Evolutionary conservation across 139 green algal species (phyloP).

Genomic region (Asterochloris erici): DNA sequence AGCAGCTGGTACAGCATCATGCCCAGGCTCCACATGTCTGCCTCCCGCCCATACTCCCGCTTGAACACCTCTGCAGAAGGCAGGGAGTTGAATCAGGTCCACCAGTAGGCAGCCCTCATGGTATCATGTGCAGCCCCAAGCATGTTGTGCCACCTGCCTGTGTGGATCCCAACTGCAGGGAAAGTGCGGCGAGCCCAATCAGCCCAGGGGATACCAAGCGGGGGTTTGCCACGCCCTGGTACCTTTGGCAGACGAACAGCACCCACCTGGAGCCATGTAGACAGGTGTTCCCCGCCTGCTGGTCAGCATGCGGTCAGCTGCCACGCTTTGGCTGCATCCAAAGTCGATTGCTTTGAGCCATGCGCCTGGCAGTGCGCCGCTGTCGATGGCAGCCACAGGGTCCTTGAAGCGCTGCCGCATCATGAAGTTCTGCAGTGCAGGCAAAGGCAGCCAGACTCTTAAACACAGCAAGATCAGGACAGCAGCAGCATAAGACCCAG

Average conservation of each 20-base stretch:
- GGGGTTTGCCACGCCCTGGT: no score
- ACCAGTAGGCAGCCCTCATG: slow-evolving; percentile 20
- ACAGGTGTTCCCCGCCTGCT: slow-evolving; percentile 62
- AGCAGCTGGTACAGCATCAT: slow-evolving; percentile 64
- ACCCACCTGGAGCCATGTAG: slow-evolving; percentile 47
- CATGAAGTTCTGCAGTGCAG: slow-evolving; percentile 55
- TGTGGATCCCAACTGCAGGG: no score
- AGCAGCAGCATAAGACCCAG: no score
- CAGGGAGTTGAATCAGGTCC: no score
- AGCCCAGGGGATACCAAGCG: no score
- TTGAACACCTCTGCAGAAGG: slow-evolving; percentile 49
- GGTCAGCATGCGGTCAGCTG: slow-evolving; percentile 1
- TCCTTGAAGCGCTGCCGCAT: slow-evolving; percentile 27
- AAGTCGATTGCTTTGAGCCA: slow-evolving; percentile 47
- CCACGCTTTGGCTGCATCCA: slow-evolving; percentile 40
- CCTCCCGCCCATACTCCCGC: slow-evolving; percentile 40
- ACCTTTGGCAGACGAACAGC: no score
- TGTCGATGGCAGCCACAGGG: slow-evolving; percentile 9
- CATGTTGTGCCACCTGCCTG: no score
- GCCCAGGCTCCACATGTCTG: slow-evolving; percentile 68
- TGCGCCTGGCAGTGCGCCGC: slow-evolving; percentile 19
- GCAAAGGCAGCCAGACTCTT: no score
- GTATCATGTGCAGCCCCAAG: no score
- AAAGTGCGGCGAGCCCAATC: no score
- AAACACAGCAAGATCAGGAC: no score